phyloP scores from a whole-genome alignment of 2,329 filamentous ascomycete genomes.

The Pleurostoma richardsiae region DNA sequence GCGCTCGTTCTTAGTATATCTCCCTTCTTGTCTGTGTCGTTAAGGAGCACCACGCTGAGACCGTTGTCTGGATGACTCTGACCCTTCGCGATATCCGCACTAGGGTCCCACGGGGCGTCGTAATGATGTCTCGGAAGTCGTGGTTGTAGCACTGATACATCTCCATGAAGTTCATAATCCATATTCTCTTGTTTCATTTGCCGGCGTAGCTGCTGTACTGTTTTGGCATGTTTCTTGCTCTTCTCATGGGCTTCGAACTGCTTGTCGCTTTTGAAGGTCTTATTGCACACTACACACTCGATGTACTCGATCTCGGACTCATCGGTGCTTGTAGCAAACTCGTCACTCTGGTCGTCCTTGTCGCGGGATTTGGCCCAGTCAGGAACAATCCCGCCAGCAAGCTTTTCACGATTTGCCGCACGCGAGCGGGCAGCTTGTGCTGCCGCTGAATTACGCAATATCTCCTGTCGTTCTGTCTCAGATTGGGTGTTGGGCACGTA shows the following conservation, averaged over 20 bases:
- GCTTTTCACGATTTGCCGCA: constrained; percentile 72
- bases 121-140: no score
- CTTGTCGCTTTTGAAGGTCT: constrained; percentile 83
- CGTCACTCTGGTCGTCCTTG: constrained; percentile 35
- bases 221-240: constrained; percentile 94
- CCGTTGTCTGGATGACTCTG: background rate
- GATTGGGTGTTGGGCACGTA: constrained; percentile 73
- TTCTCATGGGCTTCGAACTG: constrained; percentile 89
- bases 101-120: background rate
- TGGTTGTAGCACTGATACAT: constrained; percentile 1
- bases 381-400: constrained; percentile 61
- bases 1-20: no score
- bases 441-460: constrained; percentile 70
- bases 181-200: constrained; percentile 81
- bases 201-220: constrained; percentile 70
- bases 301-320: constrained; percentile 54
- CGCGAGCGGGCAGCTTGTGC: constrained; percentile 81
- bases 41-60: constrained; percentile 1
- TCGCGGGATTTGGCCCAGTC: constrained; percentile 67
- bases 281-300: constrained; percentile 74
- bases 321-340: constrained; percentile 58
- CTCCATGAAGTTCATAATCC: constrained; percentile 42
- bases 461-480: constrained; percentile 74
- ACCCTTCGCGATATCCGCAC: background rate
- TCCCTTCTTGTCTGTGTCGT: no score